A percentile compares a stretch with the other conserved stretches of the same genome.
Evolutionary conservation across 768 basidiomycete genomes (phyloP).

Genomic region (Rhizopogon vinicolor): DNA sequence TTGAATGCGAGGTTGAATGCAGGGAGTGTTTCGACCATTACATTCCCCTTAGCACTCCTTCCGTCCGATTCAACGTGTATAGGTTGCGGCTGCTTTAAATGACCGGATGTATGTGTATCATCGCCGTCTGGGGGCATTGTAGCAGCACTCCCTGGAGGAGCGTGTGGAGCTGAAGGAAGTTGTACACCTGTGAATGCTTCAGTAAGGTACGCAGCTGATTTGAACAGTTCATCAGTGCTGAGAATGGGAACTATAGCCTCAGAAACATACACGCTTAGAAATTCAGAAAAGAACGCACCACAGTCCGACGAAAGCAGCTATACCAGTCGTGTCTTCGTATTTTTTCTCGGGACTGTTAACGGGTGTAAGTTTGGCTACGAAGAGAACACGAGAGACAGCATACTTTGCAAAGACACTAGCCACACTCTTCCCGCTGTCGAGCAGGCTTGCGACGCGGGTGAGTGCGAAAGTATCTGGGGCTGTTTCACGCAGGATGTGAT

Average conservation of each 20-base stretch:
- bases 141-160: no score
- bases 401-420: slow-evolving; percentile 47
- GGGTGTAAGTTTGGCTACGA: neutral
- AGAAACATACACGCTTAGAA: neutral
- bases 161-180: slow-evolving; percentile 4
- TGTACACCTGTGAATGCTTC: slow-evolving; percentile 49
- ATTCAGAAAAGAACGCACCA: slow-evolving; percentile 38
- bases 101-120: neutral
- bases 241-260: neutral
- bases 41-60: neutral
- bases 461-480: slow-evolving; percentile 68
- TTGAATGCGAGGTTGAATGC: slow-evolving; percentile 75
- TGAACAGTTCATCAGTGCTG: slow-evolving; percentile 75
- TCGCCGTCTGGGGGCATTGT: neutral
- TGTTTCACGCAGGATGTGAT: slow-evolving; percentile 69
- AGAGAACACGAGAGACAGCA: slow-evolving; percentile 2
- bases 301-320: slow-evolving; percentile 47
- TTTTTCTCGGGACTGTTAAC: slow-evolving; percentile 29
- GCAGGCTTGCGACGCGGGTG: slow-evolving; percentile 62
- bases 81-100: neutral
- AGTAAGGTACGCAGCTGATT: slow-evolving; percentile 70
- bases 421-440: slow-evolving; percentile 63
- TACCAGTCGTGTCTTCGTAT: slow-evolving; percentile 60
- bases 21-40: slow-evolving; percentile 22
- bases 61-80: no score